These are phyloP conservation scores for Chamaenerion angustifolium DNA, from an alignment of 345 rosid species.

Conservation along the genomic window DNA sequence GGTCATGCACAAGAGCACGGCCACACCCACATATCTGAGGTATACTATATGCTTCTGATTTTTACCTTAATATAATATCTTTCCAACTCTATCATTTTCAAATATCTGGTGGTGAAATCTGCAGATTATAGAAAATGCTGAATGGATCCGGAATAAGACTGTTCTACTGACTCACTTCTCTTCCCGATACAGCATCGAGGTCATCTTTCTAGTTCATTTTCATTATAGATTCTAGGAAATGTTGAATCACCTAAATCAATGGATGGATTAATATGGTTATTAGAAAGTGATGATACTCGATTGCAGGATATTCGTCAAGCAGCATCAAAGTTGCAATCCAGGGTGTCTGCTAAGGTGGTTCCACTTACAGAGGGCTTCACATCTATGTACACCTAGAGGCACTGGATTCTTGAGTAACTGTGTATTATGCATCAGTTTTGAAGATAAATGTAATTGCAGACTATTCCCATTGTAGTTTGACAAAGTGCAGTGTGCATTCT, in stretches of 20 bases:
- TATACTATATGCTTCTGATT: conserved; percentile 13
- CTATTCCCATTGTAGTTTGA: too few species aligned
- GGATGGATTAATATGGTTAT: neutral
- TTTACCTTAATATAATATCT: neutral
- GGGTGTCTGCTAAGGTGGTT: conserved; percentile 72
- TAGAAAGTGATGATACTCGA: too few species aligned
- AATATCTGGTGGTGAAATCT: conserved; percentile 3
- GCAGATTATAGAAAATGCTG: conserved; percentile 73
- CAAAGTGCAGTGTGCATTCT: too few species aligned
- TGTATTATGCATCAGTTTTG: too few species aligned
- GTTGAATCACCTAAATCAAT: neutral
- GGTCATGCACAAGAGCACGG: conserved; percentile 77
- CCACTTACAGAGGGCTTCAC: conserved; percentile 88
- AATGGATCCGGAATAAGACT: conserved; percentile 80
- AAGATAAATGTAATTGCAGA: too few species aligned
- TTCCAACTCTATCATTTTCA: too few species aligned
- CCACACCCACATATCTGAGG: conserved; percentile 81
- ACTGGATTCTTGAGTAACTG: neutral
- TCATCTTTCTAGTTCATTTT: conserved; percentile 21
- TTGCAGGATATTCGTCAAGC: conserved; percentile 79
- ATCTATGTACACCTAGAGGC: conserved; percentile 33
- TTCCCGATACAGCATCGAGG: too few species aligned
- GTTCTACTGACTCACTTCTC: conserved; percentile 70
- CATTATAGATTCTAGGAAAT: neutral
- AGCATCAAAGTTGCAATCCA: conserved; percentile 56